Conservation (phyloP, 768 basidiomycete species). For the Glaciozyma martinii region DNA sequence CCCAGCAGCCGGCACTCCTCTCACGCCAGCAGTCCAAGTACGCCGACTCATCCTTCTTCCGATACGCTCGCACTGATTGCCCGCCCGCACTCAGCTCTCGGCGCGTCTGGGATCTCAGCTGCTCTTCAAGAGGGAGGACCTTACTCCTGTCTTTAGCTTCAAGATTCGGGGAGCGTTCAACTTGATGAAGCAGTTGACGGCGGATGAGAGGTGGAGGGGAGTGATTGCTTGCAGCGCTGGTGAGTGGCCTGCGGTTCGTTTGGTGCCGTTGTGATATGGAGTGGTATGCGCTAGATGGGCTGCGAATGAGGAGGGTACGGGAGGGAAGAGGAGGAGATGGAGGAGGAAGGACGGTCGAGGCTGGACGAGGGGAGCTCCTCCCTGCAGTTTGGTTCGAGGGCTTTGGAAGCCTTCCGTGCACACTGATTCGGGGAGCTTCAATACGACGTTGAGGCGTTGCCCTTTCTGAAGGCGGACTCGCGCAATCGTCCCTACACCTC, state of each 20-base stretch:
- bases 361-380: too few relatives aligned
- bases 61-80: background rate
- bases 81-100: constrained; percentile 53
- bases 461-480: too few relatives aligned
- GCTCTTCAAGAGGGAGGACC: constrained; percentile 93
- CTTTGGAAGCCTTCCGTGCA: too few relatives aligned
- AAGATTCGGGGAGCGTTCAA: constrained; percentile 98
- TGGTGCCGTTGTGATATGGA: background rate
- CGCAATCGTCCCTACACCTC: background rate
- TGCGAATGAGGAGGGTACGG: background rate
- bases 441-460: too few relatives aligned
- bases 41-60: background rate
- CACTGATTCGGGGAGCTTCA: too few relatives aligned
- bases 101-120: constrained; percentile 81
- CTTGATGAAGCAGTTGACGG: constrained; percentile 80
- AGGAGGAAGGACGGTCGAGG: too few relatives aligned
- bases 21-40: constrained; percentile 23
- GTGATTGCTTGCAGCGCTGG: constrained; percentile 97
- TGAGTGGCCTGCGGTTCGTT: constrained; percentile 49
- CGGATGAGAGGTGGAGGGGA: constrained; percentile 92
- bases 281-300: background rate
- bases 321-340: too few relatives aligned
- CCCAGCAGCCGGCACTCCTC: constrained; percentile 46
- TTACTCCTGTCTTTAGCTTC: constrained; percentile 92
- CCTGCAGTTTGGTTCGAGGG: too few relatives aligned